Conservation (phyloP, 2,329 filamentous ascomycete genomes). For the Fusarium acutatum region DNA sequence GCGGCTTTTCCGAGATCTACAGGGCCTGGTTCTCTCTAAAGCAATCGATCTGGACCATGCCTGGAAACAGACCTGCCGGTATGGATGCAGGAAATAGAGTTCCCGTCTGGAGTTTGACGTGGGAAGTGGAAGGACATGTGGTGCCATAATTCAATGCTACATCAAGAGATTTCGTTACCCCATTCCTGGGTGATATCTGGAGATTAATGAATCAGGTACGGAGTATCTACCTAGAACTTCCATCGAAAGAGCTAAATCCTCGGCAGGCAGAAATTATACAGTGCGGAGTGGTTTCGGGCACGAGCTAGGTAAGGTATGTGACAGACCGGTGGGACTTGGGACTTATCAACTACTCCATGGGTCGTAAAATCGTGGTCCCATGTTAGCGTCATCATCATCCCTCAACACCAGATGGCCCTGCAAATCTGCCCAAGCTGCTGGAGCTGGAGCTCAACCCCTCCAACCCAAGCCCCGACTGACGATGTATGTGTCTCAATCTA, state of each 20-base stretch:
- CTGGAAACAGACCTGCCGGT: background rate
- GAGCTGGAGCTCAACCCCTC: conserved; percentile 7
- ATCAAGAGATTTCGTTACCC: conserved; percentile 14
- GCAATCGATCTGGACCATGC: background rate
- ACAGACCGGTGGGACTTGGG: conserved; percentile 1
- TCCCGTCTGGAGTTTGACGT: background rate
- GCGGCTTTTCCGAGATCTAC: conserved; percentile 25
- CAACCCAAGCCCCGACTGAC: background rate
- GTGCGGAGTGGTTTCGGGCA: background rate
- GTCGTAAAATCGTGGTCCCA: conserved; percentile 32
- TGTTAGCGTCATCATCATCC: conserved; percentile 40
- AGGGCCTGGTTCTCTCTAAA: background rate
- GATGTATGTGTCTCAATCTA: conserved; percentile 8
- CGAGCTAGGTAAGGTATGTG: background rate
- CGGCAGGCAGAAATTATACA: background rate
- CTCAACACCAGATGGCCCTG: conserved; percentile 32
- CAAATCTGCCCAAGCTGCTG: conserved; percentile 28
- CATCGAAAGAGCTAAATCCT: background rate
- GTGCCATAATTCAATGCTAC: conserved; percentile 20
- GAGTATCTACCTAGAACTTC: background rate
- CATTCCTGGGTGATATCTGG: background rate
- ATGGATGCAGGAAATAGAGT: conserved; percentile 1
- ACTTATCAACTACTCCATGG: conserved; percentile 16
- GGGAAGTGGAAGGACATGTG: conserved; percentile 3
- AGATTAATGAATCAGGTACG: background rate